Conservation (phyloP, 305 asterid genomes). For the Lippia alba region DNA sequence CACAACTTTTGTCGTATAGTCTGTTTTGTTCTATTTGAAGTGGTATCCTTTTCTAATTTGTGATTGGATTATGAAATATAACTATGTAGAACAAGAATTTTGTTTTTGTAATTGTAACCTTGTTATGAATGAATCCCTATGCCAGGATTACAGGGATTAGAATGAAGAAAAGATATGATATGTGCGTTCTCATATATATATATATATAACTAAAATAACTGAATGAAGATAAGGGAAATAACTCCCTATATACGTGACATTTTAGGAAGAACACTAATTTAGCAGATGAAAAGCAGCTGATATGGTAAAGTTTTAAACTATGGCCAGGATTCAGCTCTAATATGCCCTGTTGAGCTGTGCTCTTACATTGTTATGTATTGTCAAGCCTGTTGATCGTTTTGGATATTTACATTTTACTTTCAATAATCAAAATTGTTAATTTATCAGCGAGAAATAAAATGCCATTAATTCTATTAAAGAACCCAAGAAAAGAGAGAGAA, state of each 20-base stretch:
- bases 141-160: background rate
- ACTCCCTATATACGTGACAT: background rate
- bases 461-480: background rate
- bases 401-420: too few relatives aligned
- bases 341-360: too few relatives aligned
- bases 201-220: too few relatives aligned
- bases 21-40: slow-evolving; percentile 6
- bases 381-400: too few relatives aligned
- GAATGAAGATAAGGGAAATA: too few relatives aligned
- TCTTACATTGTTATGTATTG: too few relatives aligned
- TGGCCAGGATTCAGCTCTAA: background rate
- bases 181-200: background rate
- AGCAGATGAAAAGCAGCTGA: slow-evolving; percentile 13
- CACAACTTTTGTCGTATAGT: slow-evolving; percentile 21
- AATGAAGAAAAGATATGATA: background rate
- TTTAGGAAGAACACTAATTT: slow-evolving; percentile 3
- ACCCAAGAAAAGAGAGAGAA: background rate
- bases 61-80: slow-evolving; percentile 23
- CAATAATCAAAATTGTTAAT: too few relatives aligned
- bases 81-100: background rate
- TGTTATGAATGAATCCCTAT: background rate
- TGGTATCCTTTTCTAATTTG: slow-evolving; percentile 3
- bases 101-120: background rate
- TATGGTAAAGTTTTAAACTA: slow-evolving; percentile 24
- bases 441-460: too few relatives aligned